These are phyloP conservation scores for Puccinia hordei DNA, from an alignment of 1,284 basidiomycete species.

Conservation along the genomic window DNA sequence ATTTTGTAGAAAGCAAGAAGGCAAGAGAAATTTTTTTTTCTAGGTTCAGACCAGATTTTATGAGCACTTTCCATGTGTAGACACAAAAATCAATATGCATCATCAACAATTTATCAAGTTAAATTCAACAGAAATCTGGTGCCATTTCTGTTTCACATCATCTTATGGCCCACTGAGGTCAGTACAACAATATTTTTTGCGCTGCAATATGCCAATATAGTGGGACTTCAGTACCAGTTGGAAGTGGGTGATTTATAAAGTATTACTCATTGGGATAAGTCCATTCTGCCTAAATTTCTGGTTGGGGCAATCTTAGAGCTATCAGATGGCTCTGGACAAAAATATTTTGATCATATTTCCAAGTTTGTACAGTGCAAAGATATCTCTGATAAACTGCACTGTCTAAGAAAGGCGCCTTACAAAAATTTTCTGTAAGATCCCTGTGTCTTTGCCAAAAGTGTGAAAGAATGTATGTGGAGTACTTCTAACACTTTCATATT, in stretches of 20 bases:
- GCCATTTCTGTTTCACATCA: slow-evolving; percentile 49
- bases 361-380: slow-evolving; percentile 10
- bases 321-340: slow-evolving; percentile 45
- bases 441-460: not conserved
- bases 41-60: no score
- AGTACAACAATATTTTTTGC: slow-evolving; percentile 42
- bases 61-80: no score
- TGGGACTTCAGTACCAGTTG: slow-evolving; percentile 41
- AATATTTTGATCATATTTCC: slow-evolving; percentile 35
- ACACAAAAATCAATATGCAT: no score
- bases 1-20: no score
- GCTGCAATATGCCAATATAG: slow-evolving; percentile 48
- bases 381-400: slow-evolving; percentile 9
- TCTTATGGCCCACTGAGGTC: slow-evolving; percentile 35
- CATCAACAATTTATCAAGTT: no score
- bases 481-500: not conserved
- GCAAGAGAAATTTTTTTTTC: no score
- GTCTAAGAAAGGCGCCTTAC: slow-evolving; percentile 26
- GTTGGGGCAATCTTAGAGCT: slow-evolving; percentile 18
- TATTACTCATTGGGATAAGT: not conserved
- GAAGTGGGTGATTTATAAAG: slow-evolving; percentile 4
- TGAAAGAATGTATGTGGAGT: not conserved
- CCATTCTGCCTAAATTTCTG: not conserved
- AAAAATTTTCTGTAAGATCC: slow-evolving; percentile 31
- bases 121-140: slow-evolving; percentile 43